These are phyloP conservation scores for Blastobotrys robertii DNA, from an alignment of 805 yeast species.

Conservation along the genomic window DNA sequence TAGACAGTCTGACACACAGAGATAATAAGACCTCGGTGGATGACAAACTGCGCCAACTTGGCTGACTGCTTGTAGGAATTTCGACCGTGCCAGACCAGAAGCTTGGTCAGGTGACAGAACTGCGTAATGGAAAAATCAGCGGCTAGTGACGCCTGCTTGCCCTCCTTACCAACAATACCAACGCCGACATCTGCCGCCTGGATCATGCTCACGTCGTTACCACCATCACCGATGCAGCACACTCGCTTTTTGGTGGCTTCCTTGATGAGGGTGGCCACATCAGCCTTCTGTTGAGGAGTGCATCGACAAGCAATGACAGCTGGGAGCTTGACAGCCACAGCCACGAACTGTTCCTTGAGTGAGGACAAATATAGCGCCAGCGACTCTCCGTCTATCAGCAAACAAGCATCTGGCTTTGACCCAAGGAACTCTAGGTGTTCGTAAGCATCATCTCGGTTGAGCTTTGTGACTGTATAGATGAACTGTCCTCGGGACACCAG, in stretches of 20 bases:
- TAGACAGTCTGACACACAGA: constrained; percentile 93
- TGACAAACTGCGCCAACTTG: constrained; percentile 88
- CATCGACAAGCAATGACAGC: constrained; percentile 98
- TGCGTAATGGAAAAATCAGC: constrained; percentile 94
- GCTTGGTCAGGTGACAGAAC: constrained; percentile 77
- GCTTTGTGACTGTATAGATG: constrained; percentile 73
- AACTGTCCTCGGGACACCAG: constrained; percentile 89
- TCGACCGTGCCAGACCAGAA: constrained; percentile 95
- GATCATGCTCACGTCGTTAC: constrained; percentile 98
- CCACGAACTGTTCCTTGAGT: constrained; percentile 64
- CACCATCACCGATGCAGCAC: constrained; percentile 98
- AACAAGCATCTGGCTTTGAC: constrained; percentile 55
- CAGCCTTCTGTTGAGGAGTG: constrained; percentile 98
- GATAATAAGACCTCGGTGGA: constrained; percentile 89
- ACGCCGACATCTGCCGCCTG: constrained; percentile 99
- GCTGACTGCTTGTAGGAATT: constrained; percentile 95
- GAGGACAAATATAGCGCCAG: constrained; percentile 56
- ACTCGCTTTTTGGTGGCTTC: constrained; percentile 78
- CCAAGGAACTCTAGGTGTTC: constrained; percentile 64
- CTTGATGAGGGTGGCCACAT: constrained; percentile 74
- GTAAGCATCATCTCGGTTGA: constrained; percentile 58
- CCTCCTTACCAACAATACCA: constrained; percentile 98
- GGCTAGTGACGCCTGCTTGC: constrained; percentile 92
- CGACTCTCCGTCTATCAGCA: constrained; percentile 91
- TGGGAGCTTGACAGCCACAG: constrained; percentile 67